phyloP scores from a whole-genome alignment of 2,329 filamentous ascomycete species.

The Alternaria postmessia region DNA sequence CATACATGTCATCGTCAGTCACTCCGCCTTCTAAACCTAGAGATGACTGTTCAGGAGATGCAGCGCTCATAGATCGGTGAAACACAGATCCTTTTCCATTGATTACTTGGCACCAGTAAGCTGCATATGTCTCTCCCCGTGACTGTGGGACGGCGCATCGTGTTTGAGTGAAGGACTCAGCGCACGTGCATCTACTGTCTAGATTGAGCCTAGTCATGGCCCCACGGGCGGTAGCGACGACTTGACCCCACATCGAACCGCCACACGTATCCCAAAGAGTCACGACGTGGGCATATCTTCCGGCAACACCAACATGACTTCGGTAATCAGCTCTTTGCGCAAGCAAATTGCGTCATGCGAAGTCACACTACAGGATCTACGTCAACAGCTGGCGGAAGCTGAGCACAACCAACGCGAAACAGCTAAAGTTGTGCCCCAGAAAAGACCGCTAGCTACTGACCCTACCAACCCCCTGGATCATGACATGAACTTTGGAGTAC shows the following conservation, averaged over 20 bases:
- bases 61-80: neutral
- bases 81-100: neutral
- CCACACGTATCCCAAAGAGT: conserved; percentile 9
- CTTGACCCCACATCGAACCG: conserved; percentile 14
- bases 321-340: conserved; percentile 50
- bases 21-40: neutral
- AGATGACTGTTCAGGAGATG: neutral
- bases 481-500: conserved; percentile 53
- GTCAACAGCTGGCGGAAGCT: conserved; percentile 53
- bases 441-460: conserved; percentile 27
- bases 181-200: neutral
- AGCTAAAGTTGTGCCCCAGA: conserved; percentile 31
- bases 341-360: conserved; percentile 55
- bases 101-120: neutral
- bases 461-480: conserved; percentile 39
- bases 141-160: neutral
- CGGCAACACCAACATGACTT: conserved; percentile 16
- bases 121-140: neutral
- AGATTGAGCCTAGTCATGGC: neutral
- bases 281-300: conserved; percentile 10
- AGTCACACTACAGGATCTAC: conserved; percentile 51
- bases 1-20: conserved; percentile 1
- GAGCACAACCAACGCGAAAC: conserved; percentile 47
- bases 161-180: neutral
- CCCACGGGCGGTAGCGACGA: neutral